phyloP scores from a whole-genome alignment of 495 filamentous ascomycete species.

The Xylaria cubensis region DNA sequence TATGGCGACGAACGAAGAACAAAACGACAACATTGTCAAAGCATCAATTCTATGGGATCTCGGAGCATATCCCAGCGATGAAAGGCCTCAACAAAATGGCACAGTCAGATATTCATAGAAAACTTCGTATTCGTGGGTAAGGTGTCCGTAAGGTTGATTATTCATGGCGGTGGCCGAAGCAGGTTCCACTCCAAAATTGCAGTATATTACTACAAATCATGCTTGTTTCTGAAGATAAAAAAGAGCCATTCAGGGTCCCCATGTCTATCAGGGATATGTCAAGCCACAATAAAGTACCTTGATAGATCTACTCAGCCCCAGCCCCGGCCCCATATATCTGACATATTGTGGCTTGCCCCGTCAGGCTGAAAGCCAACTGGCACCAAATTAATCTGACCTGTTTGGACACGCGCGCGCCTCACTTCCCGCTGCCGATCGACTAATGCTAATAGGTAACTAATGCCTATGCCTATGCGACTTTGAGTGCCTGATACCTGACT shows the following conservation, averaged over 20 bases:
- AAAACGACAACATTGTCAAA: not conserved
- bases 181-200: not conserved
- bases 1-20: not conserved
- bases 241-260: conserved; percentile 1
- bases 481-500: conserved; percentile 5
- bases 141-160: not conserved
- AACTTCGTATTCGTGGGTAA: conserved; percentile 3
- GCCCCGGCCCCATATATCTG: too few relatives aligned
- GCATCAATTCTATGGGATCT: not conserved
- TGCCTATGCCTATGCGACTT: not conserved
- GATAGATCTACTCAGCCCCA: not conserved
- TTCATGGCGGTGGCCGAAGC: not conserved
- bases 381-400: not conserved
- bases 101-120: not conserved
- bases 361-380: conserved; percentile 15
- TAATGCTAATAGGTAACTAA: not conserved
- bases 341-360: conserved; percentile 13
- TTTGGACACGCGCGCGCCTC: conserved; percentile 10
- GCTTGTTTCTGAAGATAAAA: not conserved
- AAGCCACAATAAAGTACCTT: conserved; percentile 5
- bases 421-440: conserved; percentile 14
- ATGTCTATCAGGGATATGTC: not conserved
- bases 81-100: not conserved
- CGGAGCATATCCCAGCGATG: not conserved
- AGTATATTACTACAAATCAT: not conserved